Evolutionary conservation across 495 filamentous ascomycete species (phyloP), one percentile per base, ranked within the genome.

Genomic region (Articulospora tetracladia): DNA sequence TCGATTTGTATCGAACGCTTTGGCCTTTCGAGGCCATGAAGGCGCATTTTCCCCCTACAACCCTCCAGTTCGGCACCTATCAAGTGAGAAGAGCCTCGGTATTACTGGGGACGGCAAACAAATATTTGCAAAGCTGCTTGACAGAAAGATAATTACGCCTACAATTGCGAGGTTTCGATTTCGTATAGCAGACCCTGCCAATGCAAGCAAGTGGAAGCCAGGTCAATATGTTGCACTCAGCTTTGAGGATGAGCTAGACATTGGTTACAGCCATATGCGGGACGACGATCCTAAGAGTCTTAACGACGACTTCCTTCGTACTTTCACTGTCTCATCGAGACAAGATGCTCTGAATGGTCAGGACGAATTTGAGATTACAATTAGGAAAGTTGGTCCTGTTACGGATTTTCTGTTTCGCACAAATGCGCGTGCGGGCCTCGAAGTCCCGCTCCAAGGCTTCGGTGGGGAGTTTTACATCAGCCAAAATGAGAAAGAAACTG

Each of bases 231-330:
- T 88, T 28, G 89, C 88, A 2, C 68, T 95, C 8, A 83, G 86
- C 59, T 91, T 94, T 60, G 72, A 77, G 39, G 69, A 77, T 2
- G 83, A 90, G 62, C 72, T 93, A 2, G 80, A 88, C 58, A 69
- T 77, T 48, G 91, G 90, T 3, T 96, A 89, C 68, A 82, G 76
- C 52, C 91, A 94, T 68, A 94, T 94, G 91, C 75, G 84, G 1
- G 86, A 93, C 56, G 82, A 85, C 39, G 90, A 93, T 58, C 90
- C 90, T 15, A 76, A 76, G 62, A 88, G 83, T 63, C 67, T 94
- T 46, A 96, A 94, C 62, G 90, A 94, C 62, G 89, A 96, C 66
- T 93, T 84, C 64, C 74, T 92, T 20, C 77, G 91, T 34, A 93
- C 90, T 0, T 94, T 94, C 66, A 94, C 89, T 2, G 77, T 93